These are phyloP conservation scores for Elasticomyces elasticus DNA, from an alignment of 495 filamentous ascomycete genomes.

Conservation along the genomic window DNA sequence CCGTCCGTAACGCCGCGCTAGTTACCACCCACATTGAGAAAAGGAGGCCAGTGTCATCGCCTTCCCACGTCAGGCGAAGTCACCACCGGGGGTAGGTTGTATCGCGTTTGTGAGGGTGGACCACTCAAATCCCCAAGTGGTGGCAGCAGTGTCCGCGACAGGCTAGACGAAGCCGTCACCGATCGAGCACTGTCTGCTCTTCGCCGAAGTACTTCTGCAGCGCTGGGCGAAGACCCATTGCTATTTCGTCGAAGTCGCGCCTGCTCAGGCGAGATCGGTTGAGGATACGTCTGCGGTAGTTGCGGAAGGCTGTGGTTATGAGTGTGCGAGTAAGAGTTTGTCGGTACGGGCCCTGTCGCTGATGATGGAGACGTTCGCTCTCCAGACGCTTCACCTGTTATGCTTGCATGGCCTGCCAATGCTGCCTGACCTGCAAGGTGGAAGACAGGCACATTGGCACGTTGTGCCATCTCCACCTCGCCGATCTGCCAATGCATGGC, in stretches of 20 bases:
- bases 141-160: constrained; percentile 6
- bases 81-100: constrained; percentile 12
- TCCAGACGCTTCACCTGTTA: background rate
- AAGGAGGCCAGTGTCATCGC: background rate
- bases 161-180: background rate
- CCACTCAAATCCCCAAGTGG: constrained; percentile 10
- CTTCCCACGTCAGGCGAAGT: constrained; percentile 4
- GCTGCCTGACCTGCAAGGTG: constrained; percentile 19
- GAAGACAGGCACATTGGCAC: constrained; percentile 35
- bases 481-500: constrained; percentile 98
- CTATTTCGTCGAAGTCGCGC: constrained; percentile 12
- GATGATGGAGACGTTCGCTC: constrained; percentile 7
- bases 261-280: constrained; percentile 8
- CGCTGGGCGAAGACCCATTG: background rate
- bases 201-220: background rate
- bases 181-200: constrained; percentile 18
- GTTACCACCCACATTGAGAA: background rate
- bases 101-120: constrained; percentile 1
- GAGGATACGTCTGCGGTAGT: constrained; percentile 2
- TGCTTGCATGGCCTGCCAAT: background rate
- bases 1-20: background rate
- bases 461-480: constrained; percentile 73
- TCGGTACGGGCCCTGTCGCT: background rate
- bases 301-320: constrained; percentile 15
- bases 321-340: background rate